Conservation (phyloP, 75 land plant genomes). For the Pseudotsuga menziesii region DNA sequence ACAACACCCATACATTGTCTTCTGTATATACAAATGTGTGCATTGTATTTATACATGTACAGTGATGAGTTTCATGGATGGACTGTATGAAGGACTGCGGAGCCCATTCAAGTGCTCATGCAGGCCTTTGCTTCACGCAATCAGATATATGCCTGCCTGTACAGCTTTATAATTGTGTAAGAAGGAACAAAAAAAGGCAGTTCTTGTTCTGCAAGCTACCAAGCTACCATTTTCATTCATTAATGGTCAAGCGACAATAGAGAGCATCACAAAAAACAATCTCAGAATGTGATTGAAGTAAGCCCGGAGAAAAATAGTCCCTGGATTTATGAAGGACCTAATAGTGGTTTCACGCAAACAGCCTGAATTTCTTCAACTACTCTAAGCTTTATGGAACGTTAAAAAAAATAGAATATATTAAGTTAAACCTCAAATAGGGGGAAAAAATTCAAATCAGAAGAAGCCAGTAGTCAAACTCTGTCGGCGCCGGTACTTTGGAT, state of each 20-base stretch:
- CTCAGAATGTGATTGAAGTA: background rate
- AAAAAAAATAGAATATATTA: background rate
- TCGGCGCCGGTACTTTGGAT: background rate
- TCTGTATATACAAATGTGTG: no score
- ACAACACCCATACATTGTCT: background rate
- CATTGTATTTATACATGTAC: slow-evolving; percentile 6
- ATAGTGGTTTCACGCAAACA: background rate
- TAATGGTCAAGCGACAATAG: background rate
- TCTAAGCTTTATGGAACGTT: background rate
- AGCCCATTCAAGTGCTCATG: background rate
- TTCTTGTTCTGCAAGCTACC: slow-evolving; percentile 3
- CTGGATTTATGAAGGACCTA: background rate
- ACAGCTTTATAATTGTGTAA: background rate
- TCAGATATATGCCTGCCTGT: background rate
- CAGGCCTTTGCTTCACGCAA: slow-evolving; percentile 2
- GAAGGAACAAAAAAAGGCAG: background rate
- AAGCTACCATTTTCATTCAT: background rate
- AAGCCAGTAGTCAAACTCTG: background rate
- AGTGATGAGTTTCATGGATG: background rate
- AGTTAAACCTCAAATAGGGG: background rate
- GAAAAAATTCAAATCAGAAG: slow-evolving; percentile 5
- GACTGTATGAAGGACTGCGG: background rate
- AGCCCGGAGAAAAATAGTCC: background rate
- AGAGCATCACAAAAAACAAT: background rate
- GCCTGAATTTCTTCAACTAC: background rate